These are phyloP conservation scores for Ascoidea rubescens DNA, from an alignment of 805 yeast genomes.

Conservation along the genomic window DNA sequence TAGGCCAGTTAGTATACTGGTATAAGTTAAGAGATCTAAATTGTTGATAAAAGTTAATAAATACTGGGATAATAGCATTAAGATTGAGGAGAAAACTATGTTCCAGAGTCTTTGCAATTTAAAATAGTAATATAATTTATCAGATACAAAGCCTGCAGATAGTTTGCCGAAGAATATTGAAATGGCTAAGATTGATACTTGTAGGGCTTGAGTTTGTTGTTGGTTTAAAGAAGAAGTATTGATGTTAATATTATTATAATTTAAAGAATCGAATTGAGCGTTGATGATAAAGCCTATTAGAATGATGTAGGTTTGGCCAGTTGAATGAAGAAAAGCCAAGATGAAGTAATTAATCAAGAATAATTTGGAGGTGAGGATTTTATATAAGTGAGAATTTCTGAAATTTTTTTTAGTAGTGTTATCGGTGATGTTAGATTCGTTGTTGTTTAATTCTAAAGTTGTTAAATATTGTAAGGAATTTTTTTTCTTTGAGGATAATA, in stretches of 20 bases:
- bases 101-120: slow-evolving; percentile 57
- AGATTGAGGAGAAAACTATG: slow-evolving; percentile 25
- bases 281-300: slow-evolving; percentile 59
- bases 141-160: slow-evolving; percentile 52
- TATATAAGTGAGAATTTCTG: neutral
- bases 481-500: neutral
- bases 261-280: slow-evolving; percentile 19
- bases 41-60: slow-evolving; percentile 22
- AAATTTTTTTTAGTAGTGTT: too few relatives aligned
- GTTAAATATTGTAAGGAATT: neutral
- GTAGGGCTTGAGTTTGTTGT: neutral
- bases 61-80: slow-evolving; percentile 25
- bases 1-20: slow-evolving; percentile 45
- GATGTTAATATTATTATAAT: too few relatives aligned
- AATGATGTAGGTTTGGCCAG: slow-evolving; percentile 61
- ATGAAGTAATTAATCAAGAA: slow-evolving; percentile 4
- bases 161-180: slow-evolving; percentile 12
- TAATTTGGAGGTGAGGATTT: slow-evolving; percentile 6
- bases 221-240: neutral
- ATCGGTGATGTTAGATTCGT: neutral
- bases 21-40: slow-evolving; percentile 26
- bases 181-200: neutral
- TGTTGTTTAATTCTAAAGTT: neutral
- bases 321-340: slow-evolving; percentile 5
- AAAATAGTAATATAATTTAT: slow-evolving; percentile 32